A percentile compares a stretch with the other conserved stretches of the same genome.
Conservation (phyloP, 257 asterid species). For the Osmanthus fragrans region DNA sequence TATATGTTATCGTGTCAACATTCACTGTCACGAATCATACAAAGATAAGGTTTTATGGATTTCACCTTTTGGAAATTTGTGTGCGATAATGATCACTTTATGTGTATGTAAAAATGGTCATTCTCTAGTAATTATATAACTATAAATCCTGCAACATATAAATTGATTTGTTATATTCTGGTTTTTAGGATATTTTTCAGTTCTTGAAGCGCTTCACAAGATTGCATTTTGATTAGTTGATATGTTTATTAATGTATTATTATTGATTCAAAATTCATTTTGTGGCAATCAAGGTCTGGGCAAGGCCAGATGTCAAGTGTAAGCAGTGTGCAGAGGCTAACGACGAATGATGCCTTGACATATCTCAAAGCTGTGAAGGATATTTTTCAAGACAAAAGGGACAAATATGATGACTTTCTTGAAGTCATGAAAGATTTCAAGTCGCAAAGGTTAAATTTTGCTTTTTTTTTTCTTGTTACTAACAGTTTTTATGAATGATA, state of each 20-base stretch:
- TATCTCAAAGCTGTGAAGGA: slow-evolving; percentile 82
- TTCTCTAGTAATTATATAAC: not conserved
- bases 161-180: not conserved
- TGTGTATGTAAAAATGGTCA: not conserved
- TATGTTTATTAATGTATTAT: slow-evolving; percentile 1
- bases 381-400: slow-evolving; percentile 67
- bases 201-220: slow-evolving; percentile 2
- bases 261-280: slow-evolving; percentile 24
- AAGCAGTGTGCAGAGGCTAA: slow-evolving; percentile 62
- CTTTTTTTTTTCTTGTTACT: slow-evolving; percentile 12
- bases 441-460: slow-evolving; percentile 65
- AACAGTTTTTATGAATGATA: slow-evolving; percentile 11
- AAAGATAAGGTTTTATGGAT: slow-evolving; percentile 7
- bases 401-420: slow-evolving; percentile 81
- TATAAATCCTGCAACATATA: not conserved
- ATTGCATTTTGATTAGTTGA: slow-evolving; percentile 10
- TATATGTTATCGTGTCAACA: not conserved
- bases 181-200: slow-evolving; percentile 1
- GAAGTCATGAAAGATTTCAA: slow-evolving; percentile 95
- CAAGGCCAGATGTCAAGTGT: slow-evolving; percentile 68
- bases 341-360: slow-evolving; percentile 73
- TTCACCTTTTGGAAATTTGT: not conserved
- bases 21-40: slow-evolving; percentile 7
- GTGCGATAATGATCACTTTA: slow-evolving; percentile 12
- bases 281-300: slow-evolving; percentile 57